Evolutionary conservation across 1,284 basidiomycete species (phyloP).

Genomic region (Mycosarcoma maydis): DNA sequence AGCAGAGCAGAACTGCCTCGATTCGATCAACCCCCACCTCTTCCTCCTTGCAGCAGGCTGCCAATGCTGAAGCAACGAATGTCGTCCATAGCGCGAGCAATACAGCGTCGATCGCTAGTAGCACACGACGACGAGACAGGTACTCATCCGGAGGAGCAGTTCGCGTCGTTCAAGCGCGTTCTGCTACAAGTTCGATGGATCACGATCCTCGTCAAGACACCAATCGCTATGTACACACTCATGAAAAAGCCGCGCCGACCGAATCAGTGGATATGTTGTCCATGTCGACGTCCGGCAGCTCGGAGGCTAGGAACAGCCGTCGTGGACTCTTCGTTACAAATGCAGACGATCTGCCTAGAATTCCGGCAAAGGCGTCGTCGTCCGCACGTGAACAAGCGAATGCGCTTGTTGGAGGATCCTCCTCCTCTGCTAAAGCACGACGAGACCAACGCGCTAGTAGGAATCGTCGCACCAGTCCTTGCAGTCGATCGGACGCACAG

Average conservation of each 20-base stretch:
- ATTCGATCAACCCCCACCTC: not conserved
- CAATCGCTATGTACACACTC: not conserved
- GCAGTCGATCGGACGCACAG: not conserved
- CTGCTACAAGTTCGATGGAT: slow-evolving; percentile 3
- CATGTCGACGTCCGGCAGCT: not conserved
- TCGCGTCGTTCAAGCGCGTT: not conserved
- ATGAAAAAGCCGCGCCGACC: slow-evolving; percentile 8
- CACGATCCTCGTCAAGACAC: not conserved
- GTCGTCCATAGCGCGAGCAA: slow-evolving; percentile 3
- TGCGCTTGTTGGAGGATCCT: slow-evolving; percentile 11
- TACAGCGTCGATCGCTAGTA: slow-evolving; percentile 16
- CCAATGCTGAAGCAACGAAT: not conserved
- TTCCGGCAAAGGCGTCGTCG: slow-evolving; percentile 11
- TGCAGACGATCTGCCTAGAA: slow-evolving; percentile 16
- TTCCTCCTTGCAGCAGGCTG: not conserved
- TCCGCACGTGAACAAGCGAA: slow-evolving; percentile 23
- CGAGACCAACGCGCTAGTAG: slow-evolving; percentile 6
- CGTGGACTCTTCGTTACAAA: slow-evolving; percentile 17
- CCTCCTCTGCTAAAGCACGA: not conserved
- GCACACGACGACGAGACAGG: slow-evolving; percentile 9
- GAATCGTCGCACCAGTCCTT: not conserved
- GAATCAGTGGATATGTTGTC: not conserved
- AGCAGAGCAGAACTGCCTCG: slow-evolving; percentile 3
- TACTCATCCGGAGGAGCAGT: slow-evolving; percentile 28
- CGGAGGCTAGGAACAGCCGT: slow-evolving; percentile 5